phyloP scores from a whole-genome alignment of 345 rosid species.

The Anacardium occidentale region DNA sequence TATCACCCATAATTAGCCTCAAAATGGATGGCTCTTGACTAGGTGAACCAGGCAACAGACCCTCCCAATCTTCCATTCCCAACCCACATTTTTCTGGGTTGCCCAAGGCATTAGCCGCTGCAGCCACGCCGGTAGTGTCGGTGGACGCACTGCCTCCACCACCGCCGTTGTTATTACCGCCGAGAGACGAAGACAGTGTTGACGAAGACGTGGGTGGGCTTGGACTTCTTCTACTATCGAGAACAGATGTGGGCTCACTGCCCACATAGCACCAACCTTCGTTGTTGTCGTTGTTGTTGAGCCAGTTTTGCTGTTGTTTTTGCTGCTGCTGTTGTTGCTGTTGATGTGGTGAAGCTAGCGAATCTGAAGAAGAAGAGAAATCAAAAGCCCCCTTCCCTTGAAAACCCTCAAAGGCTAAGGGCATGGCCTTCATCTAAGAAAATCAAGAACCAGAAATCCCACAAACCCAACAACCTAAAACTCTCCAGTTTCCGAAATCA shows the following conservation, averaged over 20 bases:
- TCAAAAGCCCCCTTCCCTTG: constrained; percentile 70
- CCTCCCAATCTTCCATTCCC: constrained; percentile 68
- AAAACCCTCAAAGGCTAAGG: constrained; percentile 72
- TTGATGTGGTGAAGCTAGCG: constrained; percentile 23
- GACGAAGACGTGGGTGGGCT: constrained; percentile 64
- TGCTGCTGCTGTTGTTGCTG: constrained; percentile 5
- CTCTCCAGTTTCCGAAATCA: constrained; percentile 30
- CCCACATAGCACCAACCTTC: constrained; percentile 50
- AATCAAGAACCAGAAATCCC: constrained; percentile 24
- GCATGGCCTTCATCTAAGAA: constrained; percentile 69
- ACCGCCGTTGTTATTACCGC: constrained; percentile 19
- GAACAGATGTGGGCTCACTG: constrained; percentile 63
- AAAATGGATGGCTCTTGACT: constrained; percentile 67
- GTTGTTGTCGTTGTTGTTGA: constrained; percentile 23
- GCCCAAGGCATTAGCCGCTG: constrained; percentile 32
- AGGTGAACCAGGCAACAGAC: constrained; percentile 52
- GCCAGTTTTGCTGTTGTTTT: constrained; percentile 17
- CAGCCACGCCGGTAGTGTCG: constrained; percentile 36
- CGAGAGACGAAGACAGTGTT: constrained; percentile 72
- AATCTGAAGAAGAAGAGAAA: constrained; percentile 44
- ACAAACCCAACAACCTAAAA: constrained; percentile 18
- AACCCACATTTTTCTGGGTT: constrained; percentile 59
- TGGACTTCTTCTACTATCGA: constrained; percentile 51
- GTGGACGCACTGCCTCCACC: constrained; percentile 42
- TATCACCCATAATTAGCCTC: constrained; percentile 68